Evolutionary conservation across 305 asterid species (phyloP).

Genomic region (Fraxinus albicans): DNA sequence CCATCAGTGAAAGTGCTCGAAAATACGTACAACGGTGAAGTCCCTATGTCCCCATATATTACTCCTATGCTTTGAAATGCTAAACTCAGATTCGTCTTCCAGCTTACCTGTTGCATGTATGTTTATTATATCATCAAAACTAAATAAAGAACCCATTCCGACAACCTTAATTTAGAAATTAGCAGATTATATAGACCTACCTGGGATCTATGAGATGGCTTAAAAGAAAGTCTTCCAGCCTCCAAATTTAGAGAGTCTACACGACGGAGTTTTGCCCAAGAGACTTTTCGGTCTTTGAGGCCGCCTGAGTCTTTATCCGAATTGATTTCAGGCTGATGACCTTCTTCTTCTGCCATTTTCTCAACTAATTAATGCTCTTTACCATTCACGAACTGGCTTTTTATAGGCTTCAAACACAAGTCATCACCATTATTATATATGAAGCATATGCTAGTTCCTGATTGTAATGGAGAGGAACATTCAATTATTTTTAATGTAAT

Average conservation of each 20-base stretch:
- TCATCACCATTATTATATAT: background rate
- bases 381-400: background rate
- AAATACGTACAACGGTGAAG: slow-evolving; percentile 73
- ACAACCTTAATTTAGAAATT: background rate
- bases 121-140: background rate
- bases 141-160: too few relatives aligned
- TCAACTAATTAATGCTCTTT: background rate
- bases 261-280: slow-evolving; percentile 65
- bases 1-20: slow-evolving; percentile 47
- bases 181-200: slow-evolving; percentile 12
- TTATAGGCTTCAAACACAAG: background rate
- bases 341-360: background rate
- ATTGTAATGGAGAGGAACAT: background rate
- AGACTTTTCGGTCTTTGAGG: slow-evolving; percentile 45
- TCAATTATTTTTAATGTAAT: background rate
- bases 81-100: slow-evolving; percentile 47
- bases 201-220: slow-evolving; percentile 32
- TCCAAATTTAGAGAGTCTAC: slow-evolving; percentile 71
- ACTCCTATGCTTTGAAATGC: slow-evolving; percentile 80
- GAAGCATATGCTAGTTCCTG: background rate
- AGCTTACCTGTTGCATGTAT: slow-evolving; percentile 26
- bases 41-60: slow-evolving; percentile 79
- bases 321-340: background rate
- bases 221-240: slow-evolving; percentile 58
- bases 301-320: background rate